A percentile compares a stretch with the other conserved stretches of the same genome.
Evolutionary conservation across 805 yeast genomes (phyloP).

Genomic region (Myxozyma vanderwaltii): DNA sequence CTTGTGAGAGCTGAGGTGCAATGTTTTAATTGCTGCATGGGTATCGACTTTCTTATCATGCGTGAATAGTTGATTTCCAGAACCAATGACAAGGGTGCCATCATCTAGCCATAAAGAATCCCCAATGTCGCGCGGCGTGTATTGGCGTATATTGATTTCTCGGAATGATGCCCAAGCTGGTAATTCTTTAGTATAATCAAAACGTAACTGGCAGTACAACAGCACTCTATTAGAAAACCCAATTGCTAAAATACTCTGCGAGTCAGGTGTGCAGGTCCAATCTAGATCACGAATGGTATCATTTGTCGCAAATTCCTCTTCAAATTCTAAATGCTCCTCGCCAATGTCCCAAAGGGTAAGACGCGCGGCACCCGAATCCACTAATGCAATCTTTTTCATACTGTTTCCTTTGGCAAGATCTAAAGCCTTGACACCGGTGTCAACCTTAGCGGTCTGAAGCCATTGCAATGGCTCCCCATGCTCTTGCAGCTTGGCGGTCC

Average conservation of each 20-base stretch:
- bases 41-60: constrained; percentile 70
- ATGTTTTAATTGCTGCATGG: constrained; percentile 53
- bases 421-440: constrained; percentile 59
- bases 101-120: constrained; percentile 85
- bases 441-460: constrained; percentile 53
- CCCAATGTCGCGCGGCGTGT: constrained; percentile 78
- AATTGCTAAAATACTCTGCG: constrained; percentile 74
- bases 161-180: constrained; percentile 80
- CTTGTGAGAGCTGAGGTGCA: constrained; percentile 58
- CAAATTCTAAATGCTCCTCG: constrained; percentile 56
- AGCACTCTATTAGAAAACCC: constrained; percentile 69
- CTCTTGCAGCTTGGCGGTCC: constrained; percentile 45
- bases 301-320: constrained; percentile 45
- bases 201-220: constrained; percentile 78
- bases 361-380: constrained; percentile 53
- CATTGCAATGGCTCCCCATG: constrained; percentile 45
- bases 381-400: constrained; percentile 71
- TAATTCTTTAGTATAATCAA: constrained; percentile 79
- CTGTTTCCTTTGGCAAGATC: constrained; percentile 71
- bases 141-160: constrained; percentile 66
- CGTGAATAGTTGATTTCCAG: constrained; percentile 86
- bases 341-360: constrained; percentile 80
- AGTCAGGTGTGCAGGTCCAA: constrained; percentile 74
- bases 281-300: constrained; percentile 66
- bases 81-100: constrained; percentile 77